phyloP scores from a whole-genome alignment of 176 grass and related monocot genomes.

The Poa pratensis region DNA sequence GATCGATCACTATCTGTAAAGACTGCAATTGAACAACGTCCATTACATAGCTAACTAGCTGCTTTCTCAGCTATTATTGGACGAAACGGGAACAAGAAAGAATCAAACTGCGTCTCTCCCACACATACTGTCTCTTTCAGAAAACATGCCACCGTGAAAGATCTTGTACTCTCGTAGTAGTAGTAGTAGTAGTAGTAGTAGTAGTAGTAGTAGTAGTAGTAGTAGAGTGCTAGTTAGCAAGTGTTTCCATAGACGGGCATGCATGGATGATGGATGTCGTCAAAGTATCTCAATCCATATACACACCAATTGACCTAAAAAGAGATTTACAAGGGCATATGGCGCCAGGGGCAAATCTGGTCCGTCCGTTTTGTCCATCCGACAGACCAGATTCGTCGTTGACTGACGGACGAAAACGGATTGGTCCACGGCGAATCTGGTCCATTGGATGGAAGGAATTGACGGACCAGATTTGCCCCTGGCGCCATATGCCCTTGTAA shows the following conservation, averaged over 20 bases:
- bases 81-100: background rate
- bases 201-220: background rate
- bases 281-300: background rate
- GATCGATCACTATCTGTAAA: background rate
- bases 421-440: too few relatives aligned
- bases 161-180: background rate
- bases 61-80: background rate
- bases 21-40: background rate
- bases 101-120: background rate
- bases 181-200: too few relatives aligned
- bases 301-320: background rate
- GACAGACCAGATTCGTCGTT: too few relatives aligned
- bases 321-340: too few relatives aligned
- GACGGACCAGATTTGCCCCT: too few relatives aligned
- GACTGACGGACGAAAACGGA: too few relatives aligned
- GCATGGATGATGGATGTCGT: background rate
- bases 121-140: constrained; percentile 11
- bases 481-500: too few relatives aligned
- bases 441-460: too few relatives aligned
- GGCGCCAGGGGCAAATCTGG: too few relatives aligned
- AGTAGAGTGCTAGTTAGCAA: background rate
- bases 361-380: too few relatives aligned
- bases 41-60: background rate
- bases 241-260: background rate
- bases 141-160: background rate